phyloP scores from a whole-genome alignment of 73 alveolate genomes.

The Paramecium primaurelia region DNA sequence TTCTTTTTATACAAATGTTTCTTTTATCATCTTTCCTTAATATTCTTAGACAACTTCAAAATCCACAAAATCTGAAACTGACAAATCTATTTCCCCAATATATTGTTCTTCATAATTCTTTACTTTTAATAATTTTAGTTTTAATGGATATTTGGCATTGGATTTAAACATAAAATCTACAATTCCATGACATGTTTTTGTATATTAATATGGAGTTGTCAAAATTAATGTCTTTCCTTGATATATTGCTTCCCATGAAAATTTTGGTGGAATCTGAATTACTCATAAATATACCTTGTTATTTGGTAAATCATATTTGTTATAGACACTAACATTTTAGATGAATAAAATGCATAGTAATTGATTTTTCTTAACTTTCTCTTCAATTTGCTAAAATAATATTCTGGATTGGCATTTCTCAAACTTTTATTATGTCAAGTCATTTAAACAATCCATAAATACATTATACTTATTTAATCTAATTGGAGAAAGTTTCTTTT shows the following conservation, averaged over 20 bases:
- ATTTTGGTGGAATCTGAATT: constrained; percentile 34
- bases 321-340: background rate
- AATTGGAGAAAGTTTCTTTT: constrained; percentile 7
- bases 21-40: constrained; percentile 14
- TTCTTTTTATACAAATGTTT: constrained; percentile 42
- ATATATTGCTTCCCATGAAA: constrained; percentile 43
- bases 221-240: constrained; percentile 6
- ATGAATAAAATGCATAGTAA: constrained; percentile 30
- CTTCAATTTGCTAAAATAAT: constrained; percentile 8
- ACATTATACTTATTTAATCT: constrained; percentile 24
- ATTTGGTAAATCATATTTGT: constrained; percentile 40
- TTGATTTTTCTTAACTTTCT: background rate
- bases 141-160: constrained; percentile 20
- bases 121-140: background rate
- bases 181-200: constrained; percentile 8
- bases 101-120: constrained; percentile 36
- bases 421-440: constrained; percentile 10
- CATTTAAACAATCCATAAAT: constrained; percentile 35
- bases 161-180: constrained; percentile 41
- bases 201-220: constrained; percentile 20
- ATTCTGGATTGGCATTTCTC: constrained; percentile 24
- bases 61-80: constrained; percentile 34
- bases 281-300: background rate
- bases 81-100: constrained; percentile 36
- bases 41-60: constrained; percentile 31